A percentile compares a stretch with the other conserved stretches of the same genome.
phyloP scores from a whole-genome alignment of 805 yeast species.

The Candida alai region DNA sequence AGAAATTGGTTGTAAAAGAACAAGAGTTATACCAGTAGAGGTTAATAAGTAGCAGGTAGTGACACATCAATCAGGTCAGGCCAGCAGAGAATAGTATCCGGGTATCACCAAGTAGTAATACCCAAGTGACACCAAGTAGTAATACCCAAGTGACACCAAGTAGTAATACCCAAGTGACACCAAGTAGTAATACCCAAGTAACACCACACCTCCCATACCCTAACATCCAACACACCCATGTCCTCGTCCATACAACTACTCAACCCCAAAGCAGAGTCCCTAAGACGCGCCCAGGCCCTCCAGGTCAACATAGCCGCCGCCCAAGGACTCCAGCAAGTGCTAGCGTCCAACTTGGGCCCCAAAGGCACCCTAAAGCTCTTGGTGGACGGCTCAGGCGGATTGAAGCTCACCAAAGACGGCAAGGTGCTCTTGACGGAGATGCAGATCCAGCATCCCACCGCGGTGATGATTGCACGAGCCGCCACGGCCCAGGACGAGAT shows the following conservation, averaged over 20 bases:
- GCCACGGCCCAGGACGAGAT: constrained; percentile 99
- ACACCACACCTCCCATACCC: too few species aligned
- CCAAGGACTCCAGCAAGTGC: constrained; percentile 90
- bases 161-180: too few species aligned
- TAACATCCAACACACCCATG: not conserved
- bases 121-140: too few species aligned
- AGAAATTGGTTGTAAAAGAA: not conserved
- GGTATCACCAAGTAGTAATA: too few species aligned
- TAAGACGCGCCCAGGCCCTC: constrained; percentile 91
- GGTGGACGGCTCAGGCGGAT: constrained; percentile 94
- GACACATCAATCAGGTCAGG: too few species aligned
- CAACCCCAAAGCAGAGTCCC: constrained; percentile 97
- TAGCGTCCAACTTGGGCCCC: constrained; percentile 91
- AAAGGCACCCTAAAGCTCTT: constrained; percentile 95
- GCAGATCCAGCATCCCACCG: constrained; percentile 73
- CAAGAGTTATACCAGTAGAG: too few species aligned
- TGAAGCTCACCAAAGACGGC: constrained; percentile 96
- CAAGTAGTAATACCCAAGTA: too few species aligned
- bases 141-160: too few species aligned
- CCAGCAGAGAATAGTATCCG: too few species aligned
- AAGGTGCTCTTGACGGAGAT: constrained; percentile 89
- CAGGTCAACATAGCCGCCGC: constrained; percentile 96
- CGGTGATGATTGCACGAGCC: constrained; percentile 74
- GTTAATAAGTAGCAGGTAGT: too few species aligned
- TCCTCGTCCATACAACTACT: constrained; percentile 59